Conservation (phyloP, 225 moss, liverwort and hornwort species). For the Antitrichia curtipendula region DNA sequence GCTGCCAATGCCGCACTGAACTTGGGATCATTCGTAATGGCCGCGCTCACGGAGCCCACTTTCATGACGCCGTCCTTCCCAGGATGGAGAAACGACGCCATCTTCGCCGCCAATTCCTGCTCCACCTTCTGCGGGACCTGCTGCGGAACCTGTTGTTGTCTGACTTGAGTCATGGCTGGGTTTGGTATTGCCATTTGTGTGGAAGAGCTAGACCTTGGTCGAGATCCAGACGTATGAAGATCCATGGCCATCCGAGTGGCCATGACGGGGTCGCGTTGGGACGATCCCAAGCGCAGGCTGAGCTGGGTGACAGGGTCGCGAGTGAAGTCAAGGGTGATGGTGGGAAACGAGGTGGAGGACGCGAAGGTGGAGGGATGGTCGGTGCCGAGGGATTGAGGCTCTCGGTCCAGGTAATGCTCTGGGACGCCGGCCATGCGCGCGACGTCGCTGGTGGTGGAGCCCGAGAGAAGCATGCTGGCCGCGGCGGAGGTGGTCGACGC, state of each 20-base stretch:
- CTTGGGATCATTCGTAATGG: constrained; percentile 32
- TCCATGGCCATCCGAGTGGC: constrained; percentile 4
- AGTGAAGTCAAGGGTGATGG: constrained; percentile 54
- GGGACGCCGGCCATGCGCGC: constrained; percentile 23
- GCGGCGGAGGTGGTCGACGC: constrained; percentile 71
- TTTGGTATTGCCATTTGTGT: background rate
- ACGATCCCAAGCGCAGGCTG: constrained; percentile 19
- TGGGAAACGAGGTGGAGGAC: constrained; percentile 23
- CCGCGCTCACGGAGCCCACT: constrained; percentile 52
- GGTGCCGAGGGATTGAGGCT: background rate
- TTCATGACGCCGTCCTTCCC: background rate
- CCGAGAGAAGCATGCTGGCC: constrained; percentile 54
- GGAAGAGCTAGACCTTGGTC: background rate
- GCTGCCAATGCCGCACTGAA: constrained; percentile 29
- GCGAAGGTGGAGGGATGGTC: background rate
- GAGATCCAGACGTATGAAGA: background rate
- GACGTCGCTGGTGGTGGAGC: constrained; percentile 41
- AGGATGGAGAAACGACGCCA: constrained; percentile 4
- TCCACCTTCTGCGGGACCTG: constrained; percentile 32
- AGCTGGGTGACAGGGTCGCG: constrained; percentile 45
- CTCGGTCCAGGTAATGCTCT: constrained; percentile 5
- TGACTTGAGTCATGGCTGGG: background rate
- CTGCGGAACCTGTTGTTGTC: constrained; percentile 4
- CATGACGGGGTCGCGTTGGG: background rate
- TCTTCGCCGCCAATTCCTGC: constrained; percentile 16